Base-by-base conservation (phyloP, 805 yeast species). In the Cyberlindnera suaveolens region DNA sequence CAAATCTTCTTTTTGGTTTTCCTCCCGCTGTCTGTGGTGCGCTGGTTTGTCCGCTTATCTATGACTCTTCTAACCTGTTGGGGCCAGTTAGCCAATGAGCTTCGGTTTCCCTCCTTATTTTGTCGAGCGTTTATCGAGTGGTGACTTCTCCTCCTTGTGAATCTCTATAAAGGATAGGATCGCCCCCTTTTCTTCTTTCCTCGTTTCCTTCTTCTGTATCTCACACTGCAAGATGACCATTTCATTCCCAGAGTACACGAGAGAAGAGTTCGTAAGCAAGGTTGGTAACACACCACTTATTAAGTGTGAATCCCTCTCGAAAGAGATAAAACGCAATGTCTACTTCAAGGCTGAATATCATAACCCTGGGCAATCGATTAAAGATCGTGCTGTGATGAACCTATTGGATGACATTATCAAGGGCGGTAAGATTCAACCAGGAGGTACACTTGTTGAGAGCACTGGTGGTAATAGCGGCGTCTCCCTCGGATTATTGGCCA, bases 401-500 rank as follows among this genome's bases (percentile, higher is more conserved):
- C 77, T 85, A 35, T 76, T 85, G 13, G 65, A 78, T 36, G 75
- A 73, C 30, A 82, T 80, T 42, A 85, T 85, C 52, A 41, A 48
- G 6, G 4, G 43, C 14, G 52, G 49, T 17, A 36, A 39, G 19
- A 26, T 48, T 16, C 39, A 36, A 14, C 49, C 52, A 6, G 50
- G 58, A 36, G 86, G 86, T 1, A 66, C 77, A 14, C 75, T 86
- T 1, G 85, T 75, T 53, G 95, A 86, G 62, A 93, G 95, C 7
- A 86, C 95, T 1, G 79, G 86, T 5, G 95, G 95, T 1, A 85
- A 93, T 3, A 86, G 95, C 0, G 95, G 95, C 8, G 85, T 85
- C 13, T 82, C 91, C 1, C 66, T 86, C 50, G 87, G 93, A 2
- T 72, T 84, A 63, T 64, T 86, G n/a, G 81, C 87, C 45, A 45